A percentile compares a stretch with the other conserved stretches of the same genome.
phyloP scores from a whole-genome alignment of 2,329 filamentous ascomycete species.

The Trichoderma koningiopsis region DNA sequence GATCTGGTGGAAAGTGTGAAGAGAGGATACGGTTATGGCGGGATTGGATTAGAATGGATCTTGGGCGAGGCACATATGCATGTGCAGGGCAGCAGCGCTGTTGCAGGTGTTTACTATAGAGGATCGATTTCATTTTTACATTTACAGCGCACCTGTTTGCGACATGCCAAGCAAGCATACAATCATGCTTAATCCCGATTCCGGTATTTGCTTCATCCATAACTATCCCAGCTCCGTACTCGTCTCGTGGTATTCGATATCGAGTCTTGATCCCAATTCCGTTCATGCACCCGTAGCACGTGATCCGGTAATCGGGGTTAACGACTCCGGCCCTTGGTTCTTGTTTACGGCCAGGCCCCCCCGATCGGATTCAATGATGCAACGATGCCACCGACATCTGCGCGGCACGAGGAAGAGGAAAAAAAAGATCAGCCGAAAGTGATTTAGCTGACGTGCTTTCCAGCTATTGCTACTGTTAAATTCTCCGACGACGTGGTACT shows the following conservation, averaged over 20 bases:
- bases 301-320: slow-evolving; percentile 18
- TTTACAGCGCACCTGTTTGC: neutral
- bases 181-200: neutral
- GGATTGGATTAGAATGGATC: neutral
- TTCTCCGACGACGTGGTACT: neutral
- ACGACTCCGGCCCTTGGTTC: neutral
- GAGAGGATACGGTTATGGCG: neutral
- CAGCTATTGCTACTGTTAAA: neutral
- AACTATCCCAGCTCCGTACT: neutral
- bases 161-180: neutral
- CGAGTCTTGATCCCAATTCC: neutral
- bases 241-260: neutral
- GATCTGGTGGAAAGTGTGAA: neutral
- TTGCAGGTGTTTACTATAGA: neutral
- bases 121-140: neutral
- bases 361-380: neutral
- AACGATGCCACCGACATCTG: slow-evolving; percentile 7
- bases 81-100: neutral
- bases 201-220: neutral
- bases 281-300: neutral
- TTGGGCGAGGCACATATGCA: neutral
- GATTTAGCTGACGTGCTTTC: neutral
- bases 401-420: neutral
- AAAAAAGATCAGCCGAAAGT: neutral
- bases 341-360: neutral